Percentiles rank a stretch among this genome's conserved stretches.
phyloP scores from a whole-genome alignment of 441 rosid genomes.

The Corymbia calophylla region DNA sequence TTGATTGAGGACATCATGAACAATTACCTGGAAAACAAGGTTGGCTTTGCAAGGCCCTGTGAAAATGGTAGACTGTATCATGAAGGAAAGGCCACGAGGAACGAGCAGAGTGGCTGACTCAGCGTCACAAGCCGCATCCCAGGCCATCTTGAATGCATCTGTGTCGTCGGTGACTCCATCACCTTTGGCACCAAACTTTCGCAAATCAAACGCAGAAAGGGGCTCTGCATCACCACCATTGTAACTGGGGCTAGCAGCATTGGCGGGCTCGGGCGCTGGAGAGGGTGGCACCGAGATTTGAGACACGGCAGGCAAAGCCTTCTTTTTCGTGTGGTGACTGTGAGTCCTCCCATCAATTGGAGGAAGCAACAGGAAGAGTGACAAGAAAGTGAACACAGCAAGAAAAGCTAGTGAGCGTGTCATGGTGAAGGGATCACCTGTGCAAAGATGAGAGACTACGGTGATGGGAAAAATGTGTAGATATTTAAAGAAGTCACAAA shows the following conservation, averaged over 20 bases:
- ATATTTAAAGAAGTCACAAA: constrained; percentile 7
- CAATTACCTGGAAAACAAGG: constrained; percentile 30
- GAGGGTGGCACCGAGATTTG: constrained; percentile 37
- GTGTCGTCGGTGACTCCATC: constrained; percentile 77
- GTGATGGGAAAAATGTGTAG: neutral
- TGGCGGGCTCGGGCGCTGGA: constrained; percentile 28
- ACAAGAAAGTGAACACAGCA: neutral
- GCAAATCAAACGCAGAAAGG: constrained; percentile 35
- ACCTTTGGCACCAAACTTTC: constrained; percentile 69
- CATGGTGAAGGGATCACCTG: constrained; percentile 2
- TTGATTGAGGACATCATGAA: neutral
- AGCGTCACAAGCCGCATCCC: constrained; percentile 26
- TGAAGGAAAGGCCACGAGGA: constrained; percentile 24
- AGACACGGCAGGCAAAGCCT: neutral
- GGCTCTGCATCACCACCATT: neutral
- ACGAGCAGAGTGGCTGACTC: constrained; percentile 11
- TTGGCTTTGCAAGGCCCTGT: constrained; percentile 32
- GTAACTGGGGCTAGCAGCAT: constrained; percentile 17
- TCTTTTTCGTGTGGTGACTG: neutral
- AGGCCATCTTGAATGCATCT: constrained; percentile 41
- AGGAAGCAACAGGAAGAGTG: neutral
- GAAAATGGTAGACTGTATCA: constrained; percentile 34
- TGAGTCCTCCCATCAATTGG: neutral
- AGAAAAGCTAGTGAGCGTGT: neutral
- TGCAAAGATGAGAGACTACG: neutral